Percentiles rank a stretch among this genome's conserved stretches.
These are phyloP conservation scores for Acrasis kona DNA, from an alignment of 78 protist species.

Conservation along the genomic window DNA sequence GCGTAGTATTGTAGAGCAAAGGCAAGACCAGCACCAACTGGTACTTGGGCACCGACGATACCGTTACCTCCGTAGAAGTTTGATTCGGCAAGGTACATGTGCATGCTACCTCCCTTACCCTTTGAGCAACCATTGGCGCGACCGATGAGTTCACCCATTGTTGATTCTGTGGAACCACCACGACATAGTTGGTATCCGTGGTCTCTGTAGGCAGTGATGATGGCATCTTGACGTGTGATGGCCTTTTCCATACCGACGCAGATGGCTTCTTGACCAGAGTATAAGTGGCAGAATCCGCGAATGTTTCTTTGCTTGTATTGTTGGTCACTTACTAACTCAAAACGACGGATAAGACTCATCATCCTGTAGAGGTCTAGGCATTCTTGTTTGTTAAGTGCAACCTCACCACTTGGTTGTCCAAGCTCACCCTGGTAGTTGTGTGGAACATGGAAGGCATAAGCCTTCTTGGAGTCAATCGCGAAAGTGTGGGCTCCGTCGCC, in stretches of 20 bases:
- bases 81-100: slow-evolving; percentile 63
- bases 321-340: slow-evolving; percentile 50
- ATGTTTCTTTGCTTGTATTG: slow-evolving; percentile 71
- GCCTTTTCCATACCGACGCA: slow-evolving; percentile 74
- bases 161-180: slow-evolving; percentile 53
- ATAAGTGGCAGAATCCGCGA: slow-evolving; percentile 93
- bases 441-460: too few relatives aligned
- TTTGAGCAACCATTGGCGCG: slow-evolving; percentile 53
- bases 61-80: slow-evolving; percentile 96
- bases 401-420: not conserved
- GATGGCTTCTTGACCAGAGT: slow-evolving; percentile 89
- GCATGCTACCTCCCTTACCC: slow-evolving; percentile 97
- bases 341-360: slow-evolving; percentile 28
- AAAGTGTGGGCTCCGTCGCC: too few relatives aligned
- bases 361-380: not conserved
- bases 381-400: not conserved
- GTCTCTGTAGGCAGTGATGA: slow-evolving; percentile 89
- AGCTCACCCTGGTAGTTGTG: too few relatives aligned
- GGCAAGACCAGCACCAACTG: slow-evolving; percentile 88
- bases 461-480: too few relatives aligned
- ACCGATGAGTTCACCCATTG: slow-evolving; percentile 75
- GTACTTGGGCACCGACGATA: slow-evolving; percentile 92
- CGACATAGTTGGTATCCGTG: slow-evolving; percentile 72
- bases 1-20: slow-evolving; percentile 28
- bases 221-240: slow-evolving; percentile 46